These are phyloP conservation scores for Lactuca sativa DNA, from an alignment of 129 eudicot genomes.

Conservation along the genomic window DNA sequence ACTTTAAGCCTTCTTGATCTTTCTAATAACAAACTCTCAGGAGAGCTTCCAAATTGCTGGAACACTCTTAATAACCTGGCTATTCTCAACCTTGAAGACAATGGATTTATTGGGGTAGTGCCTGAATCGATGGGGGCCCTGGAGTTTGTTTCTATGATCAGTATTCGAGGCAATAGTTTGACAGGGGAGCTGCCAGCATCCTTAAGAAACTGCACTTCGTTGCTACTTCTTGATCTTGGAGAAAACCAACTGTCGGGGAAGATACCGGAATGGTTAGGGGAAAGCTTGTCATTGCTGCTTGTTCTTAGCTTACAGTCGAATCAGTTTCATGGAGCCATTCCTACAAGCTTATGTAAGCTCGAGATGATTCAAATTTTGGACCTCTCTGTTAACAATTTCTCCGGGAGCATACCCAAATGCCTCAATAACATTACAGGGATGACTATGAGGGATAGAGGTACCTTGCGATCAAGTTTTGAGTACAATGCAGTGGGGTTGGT, in stretches of 20 bases:
- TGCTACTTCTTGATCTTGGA: conserved; percentile 43
- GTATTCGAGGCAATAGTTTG: conserved; percentile 33
- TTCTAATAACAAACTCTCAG: conserved; percentile 39
- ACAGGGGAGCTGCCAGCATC: conserved; percentile 35
- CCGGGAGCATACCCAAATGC: conserved; percentile 39
- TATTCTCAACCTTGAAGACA: conserved; percentile 41
- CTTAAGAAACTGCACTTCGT: conserved; percentile 26
- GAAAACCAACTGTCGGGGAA: conserved; percentile 38
- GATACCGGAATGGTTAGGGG: conserved; percentile 44
- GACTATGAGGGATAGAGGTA: background rate
- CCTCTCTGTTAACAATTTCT: conserved; percentile 37
- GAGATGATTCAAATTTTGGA: conserved; percentile 39
- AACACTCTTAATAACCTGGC: conserved; percentile 13
- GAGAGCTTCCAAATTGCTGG: conserved; percentile 49
- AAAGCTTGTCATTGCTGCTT: conserved; percentile 28
- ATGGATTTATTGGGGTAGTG: conserved; percentile 34
- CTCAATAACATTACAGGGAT: conserved; percentile 24
- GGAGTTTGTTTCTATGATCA: conserved; percentile 15
- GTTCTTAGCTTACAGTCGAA: conserved; percentile 42
- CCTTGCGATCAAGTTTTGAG: conserved; percentile 6
- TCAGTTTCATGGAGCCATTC: conserved; percentile 35
- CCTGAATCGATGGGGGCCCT: conserved; percentile 41
- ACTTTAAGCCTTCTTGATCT: conserved; percentile 36
- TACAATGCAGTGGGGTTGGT: conserved; percentile 25
- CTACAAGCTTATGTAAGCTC: conserved; percentile 38